Evolutionary conservation across 202 grass and related monocot genomes (phyloP).

Genomic region (Saccharum hybrid): DNA sequence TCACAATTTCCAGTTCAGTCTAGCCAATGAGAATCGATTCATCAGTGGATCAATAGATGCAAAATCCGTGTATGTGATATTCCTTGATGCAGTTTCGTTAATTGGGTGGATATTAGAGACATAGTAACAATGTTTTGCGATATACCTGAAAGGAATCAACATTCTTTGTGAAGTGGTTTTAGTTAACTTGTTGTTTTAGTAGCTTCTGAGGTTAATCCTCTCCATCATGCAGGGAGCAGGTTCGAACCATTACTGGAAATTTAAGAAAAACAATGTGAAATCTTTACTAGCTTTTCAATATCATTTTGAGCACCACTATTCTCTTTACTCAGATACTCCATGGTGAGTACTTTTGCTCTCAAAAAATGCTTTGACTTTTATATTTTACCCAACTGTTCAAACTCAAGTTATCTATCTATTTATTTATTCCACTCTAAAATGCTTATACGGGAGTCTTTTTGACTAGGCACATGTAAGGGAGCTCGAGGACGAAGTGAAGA

Average conservation of each 20-base stretch:
- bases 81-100: constrained; percentile 58
- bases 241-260: constrained; percentile 76
- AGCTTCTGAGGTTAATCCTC: constrained; percentile 36
- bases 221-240: constrained; percentile 59
- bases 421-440: too few relatives aligned
- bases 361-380: too few relatives aligned
- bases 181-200: constrained; percentile 1
- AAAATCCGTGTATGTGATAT: constrained; percentile 89
- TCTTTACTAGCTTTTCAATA: too few relatives aligned
- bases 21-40: constrained; percentile 59
- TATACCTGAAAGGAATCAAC: constrained; percentile 56
- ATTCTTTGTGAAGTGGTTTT: constrained; percentile 19
- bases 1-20: constrained; percentile 30
- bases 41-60: constrained; percentile 89
- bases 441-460: too few relatives aligned
- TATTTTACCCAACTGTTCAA: too few relatives aligned
- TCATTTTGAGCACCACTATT: too few relatives aligned
- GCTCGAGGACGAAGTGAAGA: too few relatives aligned
- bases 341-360: too few relatives aligned
- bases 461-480: too few relatives aligned
- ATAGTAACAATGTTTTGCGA: constrained; percentile 81
- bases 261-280: not conserved
- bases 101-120: constrained; percentile 76
- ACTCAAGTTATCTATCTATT: too few relatives aligned
- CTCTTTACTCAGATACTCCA: too few relatives aligned